These are phyloP conservation scores for Candida pseudocylindracea DNA, from an alignment of 1,139 yeast species.

Conservation along the genomic window DNA sequence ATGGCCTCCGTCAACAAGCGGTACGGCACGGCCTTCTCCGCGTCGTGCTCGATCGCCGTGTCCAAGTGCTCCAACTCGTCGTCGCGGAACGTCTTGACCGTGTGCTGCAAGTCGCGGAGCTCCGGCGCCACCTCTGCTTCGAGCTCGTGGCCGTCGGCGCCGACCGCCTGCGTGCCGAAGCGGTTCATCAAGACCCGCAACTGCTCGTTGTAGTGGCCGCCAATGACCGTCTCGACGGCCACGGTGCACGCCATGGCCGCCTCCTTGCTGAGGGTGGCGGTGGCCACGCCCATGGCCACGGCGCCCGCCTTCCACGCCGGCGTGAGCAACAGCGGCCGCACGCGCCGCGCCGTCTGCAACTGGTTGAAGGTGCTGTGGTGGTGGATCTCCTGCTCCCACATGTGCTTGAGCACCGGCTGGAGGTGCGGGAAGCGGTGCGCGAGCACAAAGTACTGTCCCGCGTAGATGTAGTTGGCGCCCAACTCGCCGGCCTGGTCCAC, in stretches of 20 bases:
- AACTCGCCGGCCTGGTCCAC: conserved; percentile 98
- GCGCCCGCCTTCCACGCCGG: conserved; percentile 94
- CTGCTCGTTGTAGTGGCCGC: conserved; percentile 86
- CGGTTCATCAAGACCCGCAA: conserved; percentile 51
- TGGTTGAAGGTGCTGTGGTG: conserved; percentile 74
- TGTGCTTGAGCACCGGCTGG: conserved; percentile 58
- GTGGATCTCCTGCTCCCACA: conserved; percentile 96
- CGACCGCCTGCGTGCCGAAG: conserved; percentile 21
- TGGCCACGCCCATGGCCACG: conserved; percentile 61
- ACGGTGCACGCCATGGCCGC: conserved; percentile 99
- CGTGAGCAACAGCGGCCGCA: conserved; percentile 75
- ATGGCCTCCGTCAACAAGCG: conserved; percentile 71
- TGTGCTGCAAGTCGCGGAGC: conserved; percentile 29
- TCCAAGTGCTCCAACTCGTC: conserved; percentile 91
- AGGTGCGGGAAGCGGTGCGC: conserved; percentile 49
- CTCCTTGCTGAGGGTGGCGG: conserved; percentile 75
- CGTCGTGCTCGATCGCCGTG: conserved; percentile 81
- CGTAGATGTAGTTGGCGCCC: conserved; percentile 89
- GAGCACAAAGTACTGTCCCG: conserved; percentile 71
- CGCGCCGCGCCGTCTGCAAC: conserved; percentile 55
- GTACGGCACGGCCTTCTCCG: conserved; percentile 86
- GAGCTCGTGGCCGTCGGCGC: conserved; percentile 14
- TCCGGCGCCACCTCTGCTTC: conserved; percentile 22
- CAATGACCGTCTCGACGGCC: conserved; percentile 96
- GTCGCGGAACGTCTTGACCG: conserved; percentile 66